These are phyloP conservation scores for Aspergillus sp. DNA, from an alignment of 2,329 filamentous ascomycete species.

Conservation along the genomic window DNA sequence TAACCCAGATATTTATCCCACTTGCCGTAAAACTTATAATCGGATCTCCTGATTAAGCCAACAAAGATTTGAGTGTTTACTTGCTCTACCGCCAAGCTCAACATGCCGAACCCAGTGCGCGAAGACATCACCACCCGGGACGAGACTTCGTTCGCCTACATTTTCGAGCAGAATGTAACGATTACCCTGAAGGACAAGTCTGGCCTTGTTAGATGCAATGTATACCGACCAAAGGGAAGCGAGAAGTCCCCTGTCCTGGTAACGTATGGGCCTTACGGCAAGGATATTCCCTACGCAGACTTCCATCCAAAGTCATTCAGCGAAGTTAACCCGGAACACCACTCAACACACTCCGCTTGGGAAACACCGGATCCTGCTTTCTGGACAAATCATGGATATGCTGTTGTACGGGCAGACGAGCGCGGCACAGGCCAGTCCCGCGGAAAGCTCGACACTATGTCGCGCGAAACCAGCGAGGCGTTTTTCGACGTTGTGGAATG, in stretches of 20 bases:
- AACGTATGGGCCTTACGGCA: slow-evolving; percentile 73
- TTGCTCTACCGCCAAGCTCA: background rate
- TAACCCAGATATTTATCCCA: slow-evolving; percentile 9
- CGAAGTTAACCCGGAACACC: slow-evolving; percentile 56
- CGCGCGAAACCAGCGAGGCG: slow-evolving; percentile 50
- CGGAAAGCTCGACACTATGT: slow-evolving; percentile 56
- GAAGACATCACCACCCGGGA: slow-evolving; percentile 34
- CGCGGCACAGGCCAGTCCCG: slow-evolving; percentile 53
- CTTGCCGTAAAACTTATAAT: background rate
- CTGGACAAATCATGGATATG: slow-evolving; percentile 58
- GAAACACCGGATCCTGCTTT: slow-evolving; percentile 59
- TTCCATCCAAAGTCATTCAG: slow-evolving; percentile 54
- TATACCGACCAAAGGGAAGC: slow-evolving; percentile 49
- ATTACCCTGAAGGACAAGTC: slow-evolving; percentile 42
- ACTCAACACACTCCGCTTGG: slow-evolving; percentile 57
- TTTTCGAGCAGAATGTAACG: slow-evolving; percentile 52
- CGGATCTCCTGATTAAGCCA: background rate
- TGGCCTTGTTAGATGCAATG: slow-evolving; percentile 51
- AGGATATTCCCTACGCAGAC: slow-evolving; percentile 64
- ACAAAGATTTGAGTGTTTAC: background rate
- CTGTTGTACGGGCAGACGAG: slow-evolving; percentile 56
- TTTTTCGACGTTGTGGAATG: slow-evolving; percentile 56
- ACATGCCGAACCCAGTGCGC: slow-evolving; percentile 30
- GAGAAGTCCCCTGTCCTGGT: slow-evolving; percentile 59
- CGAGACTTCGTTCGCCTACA: slow-evolving; percentile 42